Conservation (phyloP, 495 filamentous ascomycete genomes). For the Lasiosphaeria ovina region DNA sequence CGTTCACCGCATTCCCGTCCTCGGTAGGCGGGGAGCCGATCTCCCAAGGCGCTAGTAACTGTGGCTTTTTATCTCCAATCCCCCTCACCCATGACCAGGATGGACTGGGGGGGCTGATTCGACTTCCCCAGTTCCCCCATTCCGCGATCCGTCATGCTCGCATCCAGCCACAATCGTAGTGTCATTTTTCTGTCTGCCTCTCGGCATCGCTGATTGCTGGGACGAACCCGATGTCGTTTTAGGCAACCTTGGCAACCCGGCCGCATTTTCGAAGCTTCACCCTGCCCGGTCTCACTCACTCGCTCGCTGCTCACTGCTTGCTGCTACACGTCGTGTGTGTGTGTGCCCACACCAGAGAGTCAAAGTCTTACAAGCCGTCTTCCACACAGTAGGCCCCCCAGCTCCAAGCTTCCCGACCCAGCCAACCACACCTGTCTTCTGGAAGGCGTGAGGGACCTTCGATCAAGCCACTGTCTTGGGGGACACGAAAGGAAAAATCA, state of each 20-base stretch:
- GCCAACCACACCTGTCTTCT: too few relatives aligned
- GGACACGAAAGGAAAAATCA: too few relatives aligned
- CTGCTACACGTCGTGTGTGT: too few relatives aligned
- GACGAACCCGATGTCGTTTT: not conserved
- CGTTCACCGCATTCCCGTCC: slow-evolving; percentile 1
- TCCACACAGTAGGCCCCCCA: too few relatives aligned
- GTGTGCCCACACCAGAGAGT: too few relatives aligned
- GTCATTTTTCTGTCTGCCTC: not conserved
- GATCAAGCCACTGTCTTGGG: too few relatives aligned
- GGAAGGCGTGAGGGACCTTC: too few relatives aligned
- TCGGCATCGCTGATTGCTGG: not conserved
- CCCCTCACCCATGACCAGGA: too few relatives aligned
- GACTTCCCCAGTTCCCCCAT: not conserved
- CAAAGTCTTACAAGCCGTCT: too few relatives aligned
- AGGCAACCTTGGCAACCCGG: not conserved
- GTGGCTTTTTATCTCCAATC: not conserved
- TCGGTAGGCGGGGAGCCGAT: not conserved
- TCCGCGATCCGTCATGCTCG: not conserved
- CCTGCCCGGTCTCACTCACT: too few relatives aligned
- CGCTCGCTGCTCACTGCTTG: too few relatives aligned
- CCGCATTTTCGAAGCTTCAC: not conserved
- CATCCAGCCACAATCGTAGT: slow-evolving; percentile 3
- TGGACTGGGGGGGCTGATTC: not conserved
- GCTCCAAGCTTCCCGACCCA: too few relatives aligned
- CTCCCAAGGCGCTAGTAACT: not conserved